Evolutionary conservation across 805 yeast species (phyloP), one percentile per base, ranked within the genome.

Genomic region (Candida sakaeoensis): DNA sequence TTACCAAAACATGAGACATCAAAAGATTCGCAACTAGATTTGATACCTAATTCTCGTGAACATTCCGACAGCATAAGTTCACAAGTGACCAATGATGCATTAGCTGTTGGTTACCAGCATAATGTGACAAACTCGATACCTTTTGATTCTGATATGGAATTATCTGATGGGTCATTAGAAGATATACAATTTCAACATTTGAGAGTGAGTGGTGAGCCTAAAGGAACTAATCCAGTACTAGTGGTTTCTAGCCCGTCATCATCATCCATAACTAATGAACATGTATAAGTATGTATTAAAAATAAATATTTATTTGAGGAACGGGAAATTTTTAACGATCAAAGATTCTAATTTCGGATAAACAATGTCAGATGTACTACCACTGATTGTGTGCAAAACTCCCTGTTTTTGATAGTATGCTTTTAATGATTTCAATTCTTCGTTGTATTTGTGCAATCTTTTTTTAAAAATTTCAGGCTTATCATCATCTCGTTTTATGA

Each of bases 311-410:
- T 32, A 32, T 32, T 32, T 21, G 22, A 28, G 32, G 16, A 25
- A 28, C 10, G 12, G 17, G 18, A 47, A 50, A 16, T 45, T 50
- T 13, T 41, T 38, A 24, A 45, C 21, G 17, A 51, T 29, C 31
- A 55, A 48, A n/a, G 44, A 31, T 13, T 50, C 48, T 27, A 89
- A 60, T 55, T 88, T 73, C 1, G 96, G 96, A 54, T 75, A 87
- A 12, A 89, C 83, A 13, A 82, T 75, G 59, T 90, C 95, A 2
- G 95, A 84, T 2, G 95, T 82, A 43, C 82, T 79, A 8, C 97
- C 97, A 13, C 72, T 57, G 10, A 89, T 80, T 2, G 68, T 68
- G 33, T 68, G 60, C 27, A 82, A 69, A 3, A 85, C 63, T 1
- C 55, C 62, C 39, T 46, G 49, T 13, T 63, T 40, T 3, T 43